phyloP scores from a whole-genome alignment of 805 yeast species.

The Saccharomycopsis oosterbeekiorum region DNA sequence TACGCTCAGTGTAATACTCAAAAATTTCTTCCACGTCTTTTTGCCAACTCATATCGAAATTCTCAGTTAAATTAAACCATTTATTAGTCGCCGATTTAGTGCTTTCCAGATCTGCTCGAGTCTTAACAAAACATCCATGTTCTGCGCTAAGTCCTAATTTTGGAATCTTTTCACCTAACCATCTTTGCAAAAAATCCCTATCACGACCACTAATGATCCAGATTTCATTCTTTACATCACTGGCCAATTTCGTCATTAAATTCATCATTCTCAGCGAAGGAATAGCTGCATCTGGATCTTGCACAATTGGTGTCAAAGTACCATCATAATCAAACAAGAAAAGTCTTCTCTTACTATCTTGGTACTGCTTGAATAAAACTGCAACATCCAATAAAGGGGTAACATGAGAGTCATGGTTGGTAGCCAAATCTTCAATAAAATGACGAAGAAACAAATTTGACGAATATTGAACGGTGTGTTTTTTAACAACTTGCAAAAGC shows the following conservation, averaged over 20 bases:
- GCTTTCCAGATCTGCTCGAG: slow-evolving; percentile 30
- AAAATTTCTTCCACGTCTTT: slow-evolving; percentile 65
- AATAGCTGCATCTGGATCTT: slow-evolving; percentile 96
- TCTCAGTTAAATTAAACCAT: slow-evolving; percentile 82
- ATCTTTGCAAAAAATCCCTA: slow-evolving; percentile 75
- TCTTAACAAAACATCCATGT: slow-evolving; percentile 89
- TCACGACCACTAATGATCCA: slow-evolving; percentile 98
- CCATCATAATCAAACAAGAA: slow-evolving; percentile 96
- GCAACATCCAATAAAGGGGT: slow-evolving; percentile 82
- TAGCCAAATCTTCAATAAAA: slow-evolving; percentile 33
- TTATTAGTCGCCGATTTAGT: slow-evolving; percentile 34
- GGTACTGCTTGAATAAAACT: slow-evolving; percentile 47
- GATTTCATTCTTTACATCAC: slow-evolving; percentile 74
- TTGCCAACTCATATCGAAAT: slow-evolving; percentile 93
- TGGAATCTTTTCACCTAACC: slow-evolving; percentile 63
- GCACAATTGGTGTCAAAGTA: slow-evolving; percentile 90
- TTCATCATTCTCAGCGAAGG: slow-evolving; percentile 67
- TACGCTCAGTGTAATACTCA: slow-evolving; percentile 67
- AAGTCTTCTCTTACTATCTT: slow-evolving; percentile 53
- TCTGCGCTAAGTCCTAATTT: slow-evolving; percentile 85
- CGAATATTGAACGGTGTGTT: slow-evolving; percentile 76
- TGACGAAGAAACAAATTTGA: slow-evolving; percentile 49
- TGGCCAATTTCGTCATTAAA: slow-evolving; percentile 48
- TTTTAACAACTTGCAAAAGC: slow-evolving; percentile 53
- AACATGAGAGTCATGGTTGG: slow-evolving; percentile 35